Evolutionary conservation across 2,329 filamentous ascomycete genomes (phyloP).

Genomic region (Didymellaceae sp.): DNA sequence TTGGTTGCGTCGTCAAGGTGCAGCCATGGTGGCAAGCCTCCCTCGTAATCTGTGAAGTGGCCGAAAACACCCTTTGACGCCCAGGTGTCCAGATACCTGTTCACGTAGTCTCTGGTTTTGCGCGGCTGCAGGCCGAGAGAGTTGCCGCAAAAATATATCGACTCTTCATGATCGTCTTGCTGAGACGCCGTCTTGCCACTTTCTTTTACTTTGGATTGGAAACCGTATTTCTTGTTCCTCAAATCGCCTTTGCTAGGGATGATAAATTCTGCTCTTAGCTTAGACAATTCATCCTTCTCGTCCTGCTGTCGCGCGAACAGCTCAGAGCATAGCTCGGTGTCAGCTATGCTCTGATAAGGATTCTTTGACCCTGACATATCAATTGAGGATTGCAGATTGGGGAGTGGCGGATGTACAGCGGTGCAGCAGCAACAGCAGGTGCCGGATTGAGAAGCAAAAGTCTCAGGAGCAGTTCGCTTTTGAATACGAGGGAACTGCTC

Average conservation of each 20-base stretch:
- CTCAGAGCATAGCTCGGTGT: constrained; percentile 36
- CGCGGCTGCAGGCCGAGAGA: constrained; percentile 85
- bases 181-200: constrained; percentile 28
- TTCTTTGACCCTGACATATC: constrained; percentile 36
- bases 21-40: constrained; percentile 76
- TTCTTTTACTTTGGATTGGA: constrained; percentile 16
- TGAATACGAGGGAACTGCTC: constrained; percentile 5
- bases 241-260: constrained; percentile 78
- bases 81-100: constrained; percentile 82
- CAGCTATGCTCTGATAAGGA: constrained; percentile 28
- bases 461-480: not conserved
- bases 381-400: constrained; percentile 6
- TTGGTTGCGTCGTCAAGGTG: constrained; percentile 79
- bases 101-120: constrained; percentile 68
- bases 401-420: constrained; percentile 1
- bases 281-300: constrained; percentile 46
- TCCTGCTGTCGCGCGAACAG: constrained; percentile 45
- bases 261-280: constrained; percentile 71
- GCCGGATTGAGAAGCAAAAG: not conserved
- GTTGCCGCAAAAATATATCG: constrained; percentile 88
- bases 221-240: constrained; percentile 61
- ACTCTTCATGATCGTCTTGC: constrained; percentile 46
- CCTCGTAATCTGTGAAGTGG: constrained; percentile 74
- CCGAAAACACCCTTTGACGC: constrained; percentile 82
- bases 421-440: not conserved